Evolutionary conservation across 2,329 filamentous ascomycete species (phyloP).

Genomic region (Juglanconis juglandina): DNA sequence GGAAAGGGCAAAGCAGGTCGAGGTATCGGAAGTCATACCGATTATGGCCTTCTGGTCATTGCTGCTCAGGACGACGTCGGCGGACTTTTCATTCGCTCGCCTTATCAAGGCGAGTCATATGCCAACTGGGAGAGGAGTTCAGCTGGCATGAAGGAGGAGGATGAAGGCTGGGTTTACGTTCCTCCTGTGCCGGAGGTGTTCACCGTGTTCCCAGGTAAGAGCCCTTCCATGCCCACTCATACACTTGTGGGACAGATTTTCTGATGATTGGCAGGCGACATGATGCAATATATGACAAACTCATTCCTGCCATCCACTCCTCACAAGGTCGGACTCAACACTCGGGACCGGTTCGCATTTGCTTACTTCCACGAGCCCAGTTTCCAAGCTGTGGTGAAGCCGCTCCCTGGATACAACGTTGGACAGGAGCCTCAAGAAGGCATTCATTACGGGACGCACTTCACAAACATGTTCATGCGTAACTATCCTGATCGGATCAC

Average conservation of each 20-base stretch:
- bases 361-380: constrained; percentile 52
- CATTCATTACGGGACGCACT: constrained; percentile 50
- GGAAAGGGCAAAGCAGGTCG: constrained; percentile 47
- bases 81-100: constrained; percentile 45
- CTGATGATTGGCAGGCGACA: constrained; percentile 36
- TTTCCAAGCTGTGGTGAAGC: constrained; percentile 42
- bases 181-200: constrained; percentile 41
- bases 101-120: constrained; percentile 35
- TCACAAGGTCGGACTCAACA: constrained; percentile 50
- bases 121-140: constrained; percentile 45
- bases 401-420: constrained; percentile 36
- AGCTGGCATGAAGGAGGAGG: constrained; percentile 42
- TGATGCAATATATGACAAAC: constrained; percentile 50
- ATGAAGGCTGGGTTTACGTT: constrained; percentile 45
- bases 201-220: constrained; percentile 46
- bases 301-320: constrained; percentile 43
- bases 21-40: constrained; percentile 50
- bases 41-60: constrained; percentile 50
- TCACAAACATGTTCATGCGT: constrained; percentile 49
- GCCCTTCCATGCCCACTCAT: background rate
- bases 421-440: constrained; percentile 32
- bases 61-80: constrained; percentile 48
- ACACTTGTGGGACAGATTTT: background rate
- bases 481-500: constrained; percentile 47
- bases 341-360: constrained; percentile 43